Evolutionary conservation across 495 filamentous ascomycete genomes (phyloP).

Genomic region (Penicillium ucsense): DNA sequence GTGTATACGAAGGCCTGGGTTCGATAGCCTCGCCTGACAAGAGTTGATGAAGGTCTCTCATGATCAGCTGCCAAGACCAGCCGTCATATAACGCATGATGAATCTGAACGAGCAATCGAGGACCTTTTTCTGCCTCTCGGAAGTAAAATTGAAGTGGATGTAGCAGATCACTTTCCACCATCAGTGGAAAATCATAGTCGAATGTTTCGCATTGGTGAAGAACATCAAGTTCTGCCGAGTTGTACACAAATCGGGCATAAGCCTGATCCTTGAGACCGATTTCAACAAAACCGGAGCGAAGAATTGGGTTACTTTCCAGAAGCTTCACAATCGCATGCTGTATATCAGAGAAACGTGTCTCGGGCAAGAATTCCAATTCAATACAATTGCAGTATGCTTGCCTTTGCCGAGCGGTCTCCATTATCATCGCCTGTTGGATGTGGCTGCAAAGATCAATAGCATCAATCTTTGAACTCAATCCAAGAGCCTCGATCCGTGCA

Average conservation of each 20-base stretch:
- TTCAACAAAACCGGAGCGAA: constrained; percentile 60
- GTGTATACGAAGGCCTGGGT: constrained; percentile 17
- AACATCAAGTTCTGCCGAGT: constrained; percentile 25
- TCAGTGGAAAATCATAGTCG: constrained; percentile 16
- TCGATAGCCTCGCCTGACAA: constrained; percentile 14
- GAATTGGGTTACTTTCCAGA: constrained; percentile 48
- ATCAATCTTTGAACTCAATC: constrained; percentile 29
- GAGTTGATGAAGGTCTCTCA: constrained; percentile 47
- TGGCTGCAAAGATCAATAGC: constrained; percentile 53
- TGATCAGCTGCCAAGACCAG: constrained; percentile 68
- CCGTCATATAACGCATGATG: constrained; percentile 80
- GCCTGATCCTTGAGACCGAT: constrained; percentile 30
- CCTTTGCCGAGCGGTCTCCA: constrained; percentile 47
- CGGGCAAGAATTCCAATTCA: constrained; percentile 41
- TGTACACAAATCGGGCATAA: constrained; percentile 51
- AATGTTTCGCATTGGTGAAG: constrained; percentile 28
- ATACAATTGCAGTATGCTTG: constrained; percentile 68
- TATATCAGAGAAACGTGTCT: constrained; percentile 19
- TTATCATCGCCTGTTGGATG: constrained; percentile 68
- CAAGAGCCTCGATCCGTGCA: constrained; percentile 11
- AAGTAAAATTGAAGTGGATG: constrained; percentile 51
- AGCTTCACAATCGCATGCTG: constrained; percentile 37
- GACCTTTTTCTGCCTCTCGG: constrained; percentile 6
- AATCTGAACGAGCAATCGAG: constrained; percentile 39
- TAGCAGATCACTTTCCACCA: constrained; percentile 35